Evolutionary conservation across 192 early-diverging fungal genomes (phyloP).

Genomic region (Lobosporangium transversale): DNA sequence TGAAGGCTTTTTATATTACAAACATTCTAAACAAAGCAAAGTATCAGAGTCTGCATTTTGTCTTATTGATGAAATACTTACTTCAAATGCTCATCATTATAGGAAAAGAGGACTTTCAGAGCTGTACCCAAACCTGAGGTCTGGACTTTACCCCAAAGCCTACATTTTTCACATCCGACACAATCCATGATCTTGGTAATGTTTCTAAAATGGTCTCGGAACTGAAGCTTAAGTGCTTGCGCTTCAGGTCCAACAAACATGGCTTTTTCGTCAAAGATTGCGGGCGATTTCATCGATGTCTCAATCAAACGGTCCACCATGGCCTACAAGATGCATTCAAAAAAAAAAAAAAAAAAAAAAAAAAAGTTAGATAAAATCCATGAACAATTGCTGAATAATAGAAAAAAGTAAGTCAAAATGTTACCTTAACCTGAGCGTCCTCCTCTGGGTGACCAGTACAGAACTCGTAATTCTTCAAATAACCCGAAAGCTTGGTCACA

Average conservation of each 20-base stretch:
- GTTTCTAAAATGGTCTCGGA: slow-evolving; percentile 93
- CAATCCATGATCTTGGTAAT: slow-evolving; percentile 98
- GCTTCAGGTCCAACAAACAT: slow-evolving; percentile 81
- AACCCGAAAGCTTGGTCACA: slow-evolving; percentile 81
- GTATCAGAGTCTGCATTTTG: too few relatives aligned
- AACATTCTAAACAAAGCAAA: too few relatives aligned
- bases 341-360: too few relatives aligned
- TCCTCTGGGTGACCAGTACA: slow-evolving; percentile 72
- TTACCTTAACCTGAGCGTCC: slow-evolving; percentile 61
- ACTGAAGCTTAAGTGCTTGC: slow-evolving; percentile 80
- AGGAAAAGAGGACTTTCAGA: slow-evolving; percentile 92
- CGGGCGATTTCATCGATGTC: slow-evolving; percentile 61
- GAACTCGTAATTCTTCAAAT: slow-evolving; percentile 77
- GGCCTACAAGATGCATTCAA: slow-evolving; percentile 42
- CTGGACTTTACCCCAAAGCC: slow-evolving; percentile 97
- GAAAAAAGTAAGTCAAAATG: background rate
- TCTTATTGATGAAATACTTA: too few relatives aligned
- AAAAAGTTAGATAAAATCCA: too few relatives aligned
- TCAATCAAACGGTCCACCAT: slow-evolving; percentile 69
- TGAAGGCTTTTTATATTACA: too few relatives aligned
- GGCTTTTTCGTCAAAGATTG: slow-evolving; percentile 88
- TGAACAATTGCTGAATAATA: background rate
- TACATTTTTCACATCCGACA: slow-evolving; percentile 96
- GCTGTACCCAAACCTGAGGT: slow-evolving; percentile 91
- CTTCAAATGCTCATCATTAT: slow-evolving; percentile 74